phyloP scores from a whole-genome alignment of 169 alveolate species.

The Plasmodium gonderi region DNA sequence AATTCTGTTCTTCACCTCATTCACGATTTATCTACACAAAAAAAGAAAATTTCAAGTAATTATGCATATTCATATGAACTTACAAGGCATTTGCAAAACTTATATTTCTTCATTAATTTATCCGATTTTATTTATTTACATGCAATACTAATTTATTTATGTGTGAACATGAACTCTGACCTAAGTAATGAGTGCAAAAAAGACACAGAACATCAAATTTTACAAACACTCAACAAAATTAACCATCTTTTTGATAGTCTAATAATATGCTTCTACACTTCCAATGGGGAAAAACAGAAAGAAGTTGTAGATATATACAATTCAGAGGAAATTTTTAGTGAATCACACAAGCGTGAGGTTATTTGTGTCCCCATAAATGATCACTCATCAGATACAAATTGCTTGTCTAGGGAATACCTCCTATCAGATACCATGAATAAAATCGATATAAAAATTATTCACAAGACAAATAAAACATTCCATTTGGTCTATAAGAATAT shows the following conservation, averaged over 20 bases:
- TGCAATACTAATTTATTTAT: slow-evolving; percentile 37
- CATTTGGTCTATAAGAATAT: slow-evolving; percentile 9
- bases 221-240: background rate
- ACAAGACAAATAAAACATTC: background rate
- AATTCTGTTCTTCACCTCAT: background rate
- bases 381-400: background rate
- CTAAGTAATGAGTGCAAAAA: background rate
- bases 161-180: background rate
- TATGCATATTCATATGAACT: background rate
- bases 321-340: no score
- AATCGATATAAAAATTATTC: slow-evolving; percentile 7
- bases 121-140: slow-evolving; percentile 46
- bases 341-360: no score
- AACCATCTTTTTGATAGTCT: background rate
- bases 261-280: background rate
- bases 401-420: background rate
- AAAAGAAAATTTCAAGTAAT: background rate
- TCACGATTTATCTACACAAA: background rate
- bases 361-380: background rate
- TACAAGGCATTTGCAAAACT: slow-evolving; percentile 8
- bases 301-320: no score
- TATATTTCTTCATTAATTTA: slow-evolving; percentile 29
- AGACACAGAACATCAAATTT: background rate
- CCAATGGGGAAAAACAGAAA: background rate
- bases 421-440: slow-evolving; percentile 6